Conservation (phyloP, 1,139 yeast genomes). For the Candida sojae region DNA sequence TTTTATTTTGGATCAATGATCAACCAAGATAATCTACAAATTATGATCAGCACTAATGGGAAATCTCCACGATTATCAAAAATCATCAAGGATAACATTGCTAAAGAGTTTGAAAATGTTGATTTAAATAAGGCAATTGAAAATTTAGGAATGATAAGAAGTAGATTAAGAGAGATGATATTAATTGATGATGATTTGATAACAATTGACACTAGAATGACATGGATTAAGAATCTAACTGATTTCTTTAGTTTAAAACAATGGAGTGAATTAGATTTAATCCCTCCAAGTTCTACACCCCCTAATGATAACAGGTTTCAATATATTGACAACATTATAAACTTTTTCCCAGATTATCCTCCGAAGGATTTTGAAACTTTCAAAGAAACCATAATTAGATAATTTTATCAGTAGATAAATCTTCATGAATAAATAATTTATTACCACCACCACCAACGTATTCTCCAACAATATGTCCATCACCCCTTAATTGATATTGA, state of each 20-base stretch:
- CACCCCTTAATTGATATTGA: conserved; percentile 88
- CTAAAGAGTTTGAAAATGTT: conserved; percentile 38
- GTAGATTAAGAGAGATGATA: conserved; percentile 46
- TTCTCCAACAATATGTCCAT: conserved; percentile 90
- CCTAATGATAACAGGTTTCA: conserved; percentile 17
- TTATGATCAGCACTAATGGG: conserved; percentile 85
- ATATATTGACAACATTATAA: conserved; percentile 30
- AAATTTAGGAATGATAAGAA: conserved; percentile 61
- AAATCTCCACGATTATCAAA: conserved; percentile 76
- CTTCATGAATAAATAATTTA: conserved; percentile 75
- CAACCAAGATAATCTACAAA: conserved; percentile 74
- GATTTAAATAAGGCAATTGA: conserved; percentile 61
- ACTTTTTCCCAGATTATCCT: conserved; percentile 43
- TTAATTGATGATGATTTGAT: conserved; percentile 48
- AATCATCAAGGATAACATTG: conserved; percentile 61
- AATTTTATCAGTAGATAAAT: conserved; percentile 26
- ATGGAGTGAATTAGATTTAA: conserved; percentile 51
- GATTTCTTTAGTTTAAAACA: conserved; percentile 59
- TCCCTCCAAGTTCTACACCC: conserved; percentile 13
- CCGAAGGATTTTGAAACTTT: conserved; percentile 38
- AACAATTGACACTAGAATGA: conserved; percentile 66
- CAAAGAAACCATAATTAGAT: conserved; percentile 13
- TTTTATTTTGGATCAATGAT: conserved; percentile 84
- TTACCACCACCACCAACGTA: conserved; percentile 92
- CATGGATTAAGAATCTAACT: conserved; percentile 68